A percentile compares a stretch with the other conserved stretches of the same genome.
Conservation (phyloP, 306 rosid genomes). For the Calophaca sinica region DNA sequence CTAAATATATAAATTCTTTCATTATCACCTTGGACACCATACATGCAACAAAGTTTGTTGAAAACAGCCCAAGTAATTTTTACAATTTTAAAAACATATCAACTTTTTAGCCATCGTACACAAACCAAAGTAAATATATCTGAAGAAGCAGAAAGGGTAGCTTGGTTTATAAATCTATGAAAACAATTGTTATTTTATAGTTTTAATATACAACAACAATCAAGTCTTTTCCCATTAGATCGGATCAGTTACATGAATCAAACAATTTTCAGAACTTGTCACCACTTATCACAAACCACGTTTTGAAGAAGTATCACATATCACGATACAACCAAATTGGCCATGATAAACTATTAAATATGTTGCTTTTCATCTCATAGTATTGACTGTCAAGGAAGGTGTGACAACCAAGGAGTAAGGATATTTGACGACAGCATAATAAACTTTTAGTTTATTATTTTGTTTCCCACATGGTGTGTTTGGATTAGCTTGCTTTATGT, state of each 20-base stretch:
- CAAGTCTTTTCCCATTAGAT: constrained; percentile 4
- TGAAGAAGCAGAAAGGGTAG: constrained; percentile 2
- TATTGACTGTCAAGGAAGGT: no score
- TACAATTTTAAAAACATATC: background rate
- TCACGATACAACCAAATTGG: constrained; percentile 6
- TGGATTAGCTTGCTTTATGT: background rate
- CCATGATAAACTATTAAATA: constrained; percentile 11
- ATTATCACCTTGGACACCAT: background rate
- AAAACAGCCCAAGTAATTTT: background rate
- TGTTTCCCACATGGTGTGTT: background rate
- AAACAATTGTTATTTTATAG: background rate
- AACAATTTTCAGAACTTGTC: constrained; percentile 19
- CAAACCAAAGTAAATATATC: constrained; percentile 14
- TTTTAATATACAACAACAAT: constrained; percentile 24
- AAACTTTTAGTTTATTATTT: background rate
- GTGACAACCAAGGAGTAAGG: constrained; percentile 10
- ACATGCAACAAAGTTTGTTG: background rate
- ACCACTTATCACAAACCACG: background rate
- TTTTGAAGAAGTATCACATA: background rate
- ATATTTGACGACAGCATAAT: constrained; percentile 17
- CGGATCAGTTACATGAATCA: constrained; percentile 1
- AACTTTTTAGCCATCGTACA: background rate
- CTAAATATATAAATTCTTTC: background rate
- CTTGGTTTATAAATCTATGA: constrained; percentile 12
- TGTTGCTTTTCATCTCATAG: background rate